A percentile compares a stretch with the other conserved stretches of the same genome.
These are phyloP conservation scores for Pterula multifida DNA, from an alignment of 1,284 basidiomycete genomes.

Conservation along the genomic window DNA sequence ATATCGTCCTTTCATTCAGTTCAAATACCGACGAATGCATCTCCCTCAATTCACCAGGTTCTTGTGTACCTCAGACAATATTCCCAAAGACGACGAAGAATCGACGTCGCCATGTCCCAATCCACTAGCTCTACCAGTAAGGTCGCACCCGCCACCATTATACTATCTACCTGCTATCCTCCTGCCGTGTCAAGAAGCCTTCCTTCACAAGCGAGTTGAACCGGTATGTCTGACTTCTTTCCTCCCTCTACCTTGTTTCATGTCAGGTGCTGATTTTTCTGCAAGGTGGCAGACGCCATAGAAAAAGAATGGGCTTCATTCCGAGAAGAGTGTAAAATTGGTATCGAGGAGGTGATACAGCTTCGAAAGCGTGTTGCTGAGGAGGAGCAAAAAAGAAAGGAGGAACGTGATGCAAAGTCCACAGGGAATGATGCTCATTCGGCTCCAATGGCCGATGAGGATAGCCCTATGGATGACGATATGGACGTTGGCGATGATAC, in stretches of 20 bases:
- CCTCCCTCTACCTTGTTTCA: background rate
- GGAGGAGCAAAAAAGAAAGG: conserved; percentile 39
- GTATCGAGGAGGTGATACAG: conserved; percentile 48
- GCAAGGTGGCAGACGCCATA: conserved; percentile 46
- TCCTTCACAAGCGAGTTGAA: conserved; percentile 46
- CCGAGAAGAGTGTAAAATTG: conserved; percentile 40
- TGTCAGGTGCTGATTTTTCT: conserved; percentile 5
- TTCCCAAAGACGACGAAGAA: conserved; percentile 23
- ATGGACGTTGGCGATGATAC: conserved; percentile 18
- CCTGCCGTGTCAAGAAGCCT: conserved; percentile 57
- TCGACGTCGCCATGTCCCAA: conserved; percentile 16
- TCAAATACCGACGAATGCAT: conserved; percentile 57
- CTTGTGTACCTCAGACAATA: conserved; percentile 59
- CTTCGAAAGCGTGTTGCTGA: conserved; percentile 54
- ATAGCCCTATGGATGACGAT: conserved; percentile 33
- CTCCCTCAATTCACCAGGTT: conserved; percentile 65
- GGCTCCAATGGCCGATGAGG: conserved; percentile 11
- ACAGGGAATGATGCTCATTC: conserved; percentile 12
- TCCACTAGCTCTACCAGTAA: conserved; percentile 37
- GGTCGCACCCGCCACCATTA: conserved; percentile 60
- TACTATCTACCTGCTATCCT: conserved; percentile 66
- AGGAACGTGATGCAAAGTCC: conserved; percentile 15
- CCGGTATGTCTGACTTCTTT: conserved; percentile 29
- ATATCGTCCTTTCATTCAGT: conserved; percentile 23
- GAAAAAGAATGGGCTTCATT: conserved; percentile 61